Percentiles rank a stretch among this genome's conserved stretches.
Conservation (phyloP, 441 rosid genomes). For the Cnidoscolus chayamansa region DNA sequence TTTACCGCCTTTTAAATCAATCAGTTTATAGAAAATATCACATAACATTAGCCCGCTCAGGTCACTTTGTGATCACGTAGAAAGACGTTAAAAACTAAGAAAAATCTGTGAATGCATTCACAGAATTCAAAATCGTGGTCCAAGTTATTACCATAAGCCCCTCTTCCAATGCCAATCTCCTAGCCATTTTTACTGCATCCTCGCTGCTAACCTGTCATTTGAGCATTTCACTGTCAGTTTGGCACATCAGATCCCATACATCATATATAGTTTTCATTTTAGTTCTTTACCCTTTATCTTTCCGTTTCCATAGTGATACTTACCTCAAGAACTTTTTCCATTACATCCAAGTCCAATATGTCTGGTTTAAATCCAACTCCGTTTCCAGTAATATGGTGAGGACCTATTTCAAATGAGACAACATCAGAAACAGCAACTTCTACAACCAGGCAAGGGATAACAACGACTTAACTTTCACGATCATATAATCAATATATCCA, state of each 20-base stretch:
- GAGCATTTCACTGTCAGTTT: neutral
- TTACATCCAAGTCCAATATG: constrained; percentile 89
- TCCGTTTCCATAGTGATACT: neutral
- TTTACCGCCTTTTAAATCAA: neutral
- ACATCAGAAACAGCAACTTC: constrained; percentile 16
- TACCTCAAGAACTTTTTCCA: constrained; percentile 93
- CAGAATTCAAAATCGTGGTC: neutral
- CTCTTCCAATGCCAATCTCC: constrained; percentile 83
- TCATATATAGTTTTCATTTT: neutral
- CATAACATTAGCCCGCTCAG: neutral
- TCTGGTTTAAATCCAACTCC: constrained; percentile 97
- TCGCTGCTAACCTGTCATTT: constrained; percentile 70
- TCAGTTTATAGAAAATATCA: neutral
- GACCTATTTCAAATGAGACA: constrained; percentile 49
- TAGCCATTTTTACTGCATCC: constrained; percentile 84
- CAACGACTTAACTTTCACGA: neutral
- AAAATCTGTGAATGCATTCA: neutral
- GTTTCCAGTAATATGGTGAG: constrained; percentile 86
- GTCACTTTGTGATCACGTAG: neutral
- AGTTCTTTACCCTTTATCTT: neutral
- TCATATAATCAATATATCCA: too few relatives aligned
- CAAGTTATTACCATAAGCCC: constrained; percentile 73
- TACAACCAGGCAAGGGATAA: neutral
- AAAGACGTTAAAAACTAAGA: neutral
- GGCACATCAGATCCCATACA: constrained; percentile 3